Conservation (phyloP, 2,329 filamentous ascomycete genomes). For the Orbilia oligospora region DNA sequence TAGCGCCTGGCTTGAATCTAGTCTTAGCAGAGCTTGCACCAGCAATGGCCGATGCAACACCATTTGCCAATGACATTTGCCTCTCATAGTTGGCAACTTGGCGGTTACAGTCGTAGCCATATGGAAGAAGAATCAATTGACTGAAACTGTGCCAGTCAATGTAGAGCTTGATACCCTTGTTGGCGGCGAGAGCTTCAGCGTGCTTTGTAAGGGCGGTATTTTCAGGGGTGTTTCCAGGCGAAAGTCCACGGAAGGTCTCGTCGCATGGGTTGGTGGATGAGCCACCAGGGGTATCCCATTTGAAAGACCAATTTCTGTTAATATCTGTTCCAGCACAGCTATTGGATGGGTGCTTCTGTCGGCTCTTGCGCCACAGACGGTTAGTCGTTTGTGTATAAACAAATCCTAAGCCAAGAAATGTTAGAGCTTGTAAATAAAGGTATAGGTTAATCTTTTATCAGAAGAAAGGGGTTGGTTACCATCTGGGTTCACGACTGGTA, state of each 20-base stretch:
- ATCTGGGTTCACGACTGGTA: slow-evolving; percentile 76
- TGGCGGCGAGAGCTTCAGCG: slow-evolving; percentile 67
- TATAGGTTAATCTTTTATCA: background rate
- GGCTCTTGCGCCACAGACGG: slow-evolving; percentile 76
- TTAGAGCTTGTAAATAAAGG: slow-evolving; percentile 1
- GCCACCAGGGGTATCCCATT: slow-evolving; percentile 69
- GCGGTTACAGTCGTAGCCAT: slow-evolving; percentile 52
- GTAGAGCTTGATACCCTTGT: slow-evolving; percentile 68
- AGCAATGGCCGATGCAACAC: slow-evolving; percentile 35
- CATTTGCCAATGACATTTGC: slow-evolving; percentile 36
- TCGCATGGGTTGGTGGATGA: slow-evolving; percentile 50
- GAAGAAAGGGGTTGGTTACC: slow-evolving; percentile 62
- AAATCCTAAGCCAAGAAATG: slow-evolving; percentile 68
- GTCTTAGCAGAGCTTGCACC: slow-evolving; percentile 67
- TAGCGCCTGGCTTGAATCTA: slow-evolving; percentile 68
- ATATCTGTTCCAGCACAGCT: slow-evolving; percentile 70
- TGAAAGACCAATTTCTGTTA: slow-evolving; percentile 73
- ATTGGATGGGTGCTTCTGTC: slow-evolving; percentile 62
- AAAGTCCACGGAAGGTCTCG: slow-evolving; percentile 68
- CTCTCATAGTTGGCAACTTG: slow-evolving; percentile 44
- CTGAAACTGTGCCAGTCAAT: slow-evolving; percentile 78
- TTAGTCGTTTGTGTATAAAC: slow-evolving; percentile 73
- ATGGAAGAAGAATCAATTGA: slow-evolving; percentile 68
- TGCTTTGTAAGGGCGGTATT: slow-evolving; percentile 70
- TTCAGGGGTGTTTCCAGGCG: slow-evolving; percentile 71